These are phyloP conservation scores for Coemansia sp. DNA, from an alignment of 192 early-diverging fungal species.

Conservation along the genomic window DNA sequence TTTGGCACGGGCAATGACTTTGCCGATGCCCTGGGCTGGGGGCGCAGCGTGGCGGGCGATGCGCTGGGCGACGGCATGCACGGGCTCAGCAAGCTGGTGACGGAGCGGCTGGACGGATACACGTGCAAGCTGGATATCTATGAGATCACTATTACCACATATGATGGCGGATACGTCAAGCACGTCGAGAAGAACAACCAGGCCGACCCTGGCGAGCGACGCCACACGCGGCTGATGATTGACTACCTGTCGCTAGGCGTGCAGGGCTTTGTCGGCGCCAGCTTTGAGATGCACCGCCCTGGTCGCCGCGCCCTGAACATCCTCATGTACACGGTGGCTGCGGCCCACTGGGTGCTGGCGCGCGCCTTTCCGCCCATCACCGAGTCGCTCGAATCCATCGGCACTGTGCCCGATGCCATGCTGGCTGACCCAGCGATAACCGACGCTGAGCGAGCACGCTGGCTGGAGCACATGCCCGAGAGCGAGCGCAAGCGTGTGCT, in stretches of 20 bases:
- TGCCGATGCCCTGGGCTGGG: slow-evolving; percentile 74
- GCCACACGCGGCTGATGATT: slow-evolving; percentile 61
- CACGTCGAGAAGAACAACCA: slow-evolving; percentile 60
- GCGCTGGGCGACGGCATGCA: slow-evolving; percentile 60
- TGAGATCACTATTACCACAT: slow-evolving; percentile 60
- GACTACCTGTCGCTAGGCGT: slow-evolving; percentile 75
- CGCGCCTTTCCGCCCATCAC: slow-evolving; percentile 64
- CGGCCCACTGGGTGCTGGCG: slow-evolving; percentile 63
- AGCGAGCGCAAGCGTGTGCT: slow-evolving; percentile 38
- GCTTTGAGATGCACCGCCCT: slow-evolving; percentile 68
- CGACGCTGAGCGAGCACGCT: slow-evolving; percentile 34
- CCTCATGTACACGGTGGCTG: slow-evolving; percentile 61
- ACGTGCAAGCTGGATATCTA: slow-evolving; percentile 69
- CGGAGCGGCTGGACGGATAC: slow-evolving; percentile 61
- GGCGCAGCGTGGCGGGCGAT: slow-evolving; percentile 63
- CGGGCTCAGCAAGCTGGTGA: slow-evolving; percentile 58
- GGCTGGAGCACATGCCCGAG: slow-evolving; percentile 36
- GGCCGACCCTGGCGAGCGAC: slow-evolving; percentile 40
- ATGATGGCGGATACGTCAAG: slow-evolving; percentile 62
- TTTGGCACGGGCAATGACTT: slow-evolving; percentile 79
- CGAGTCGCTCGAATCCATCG: slow-evolving; percentile 60
- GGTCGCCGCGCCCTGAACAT: slow-evolving; percentile 66
- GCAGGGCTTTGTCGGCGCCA: slow-evolving; percentile 69
- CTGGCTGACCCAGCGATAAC: slow-evolving; percentile 40
- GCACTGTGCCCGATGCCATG: slow-evolving; percentile 53